Evolutionary conservation across 257 asterid species (phyloP).

Genomic region (Oldenlandia corymbosa): DNA sequence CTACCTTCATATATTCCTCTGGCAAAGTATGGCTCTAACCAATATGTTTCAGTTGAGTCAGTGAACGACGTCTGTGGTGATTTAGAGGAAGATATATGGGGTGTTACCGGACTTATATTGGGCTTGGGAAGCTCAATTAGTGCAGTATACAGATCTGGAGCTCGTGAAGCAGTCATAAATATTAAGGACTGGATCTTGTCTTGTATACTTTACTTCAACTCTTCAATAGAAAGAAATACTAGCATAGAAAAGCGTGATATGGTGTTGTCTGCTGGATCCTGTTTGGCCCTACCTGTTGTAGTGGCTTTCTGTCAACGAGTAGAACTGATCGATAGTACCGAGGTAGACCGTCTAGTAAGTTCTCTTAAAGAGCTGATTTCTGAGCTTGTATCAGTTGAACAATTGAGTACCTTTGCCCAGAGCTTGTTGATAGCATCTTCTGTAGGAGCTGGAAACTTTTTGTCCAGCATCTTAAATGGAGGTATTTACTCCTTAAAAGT

Average conservation of each 20-base stretch:
- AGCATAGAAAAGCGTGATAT: slow-evolving; percentile 29
- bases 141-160: slow-evolving; percentile 79
- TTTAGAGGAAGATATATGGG: slow-evolving; percentile 82
- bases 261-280: slow-evolving; percentile 61
- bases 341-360: slow-evolving; percentile 45
- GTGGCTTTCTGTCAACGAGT: slow-evolving; percentile 70
- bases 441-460: slow-evolving; percentile 79
- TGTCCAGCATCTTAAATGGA: slow-evolving; percentile 49
- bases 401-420: slow-evolving; percentile 47
- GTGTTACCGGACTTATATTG: slow-evolving; percentile 71
- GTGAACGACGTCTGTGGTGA: slow-evolving; percentile 30
- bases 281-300: slow-evolving; percentile 66
- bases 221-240: slow-evolving; percentile 21
- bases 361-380: slow-evolving; percentile 51
- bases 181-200: slow-evolving; percentile 61
- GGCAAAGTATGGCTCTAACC: slow-evolving; percentile 31
- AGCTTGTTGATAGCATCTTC: slow-evolving; percentile 81
- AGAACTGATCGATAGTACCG: slow-evolving; percentile 63
- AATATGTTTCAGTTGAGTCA: slow-evolving; percentile 28
- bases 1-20: slow-evolving; percentile 45
- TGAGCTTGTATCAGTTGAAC: slow-evolving; percentile 45
- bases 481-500: slow-evolving; percentile 51
- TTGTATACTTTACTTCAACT: slow-evolving; percentile 45
- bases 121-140: slow-evolving; percentile 75
- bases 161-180: slow-evolving; percentile 52